phyloP scores from a whole-genome alignment of 1,284 basidiomycete genomes.

The Marasmius sp. region DNA sequence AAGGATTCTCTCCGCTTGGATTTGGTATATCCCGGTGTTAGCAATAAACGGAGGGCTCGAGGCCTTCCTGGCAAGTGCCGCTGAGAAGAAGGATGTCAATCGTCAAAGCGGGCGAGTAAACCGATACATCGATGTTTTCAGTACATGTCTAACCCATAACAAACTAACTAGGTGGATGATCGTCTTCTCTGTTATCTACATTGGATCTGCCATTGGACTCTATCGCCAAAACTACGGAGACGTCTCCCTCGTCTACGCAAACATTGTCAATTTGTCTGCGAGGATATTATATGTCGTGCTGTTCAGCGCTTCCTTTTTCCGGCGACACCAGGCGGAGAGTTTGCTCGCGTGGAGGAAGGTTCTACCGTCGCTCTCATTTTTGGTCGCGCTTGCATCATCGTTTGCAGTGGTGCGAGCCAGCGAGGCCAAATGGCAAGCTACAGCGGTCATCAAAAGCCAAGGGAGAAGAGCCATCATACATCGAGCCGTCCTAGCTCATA shows the following conservation, averaged over 20 bases:
- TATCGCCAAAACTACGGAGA: constrained; percentile 59
- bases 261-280: constrained; percentile 62
- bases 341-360: constrained; percentile 24
- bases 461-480: background rate
- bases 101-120: constrained; percentile 57
- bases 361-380: constrained; percentile 33
- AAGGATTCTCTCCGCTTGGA: constrained; percentile 72
- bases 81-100: constrained; percentile 61
- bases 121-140: background rate
- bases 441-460: background rate
- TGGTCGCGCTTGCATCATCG: constrained; percentile 30
- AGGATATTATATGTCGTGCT: constrained; percentile 53
- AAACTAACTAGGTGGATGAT: constrained; percentile 59
- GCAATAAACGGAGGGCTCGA: constrained; percentile 89
- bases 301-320: constrained; percentile 39
- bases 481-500: background rate
- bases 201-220: constrained; percentile 50
- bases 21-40: constrained; percentile 85
- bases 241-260: constrained; percentile 73
- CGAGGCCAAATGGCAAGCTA: constrained; percentile 8
- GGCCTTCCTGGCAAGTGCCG: constrained; percentile 83
- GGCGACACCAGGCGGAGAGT: constrained; percentile 19
- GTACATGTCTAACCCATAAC: constrained; percentile 6
- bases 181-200: constrained; percentile 62
- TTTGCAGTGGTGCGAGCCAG: constrained; percentile 25